Conservation (phyloP, 225 moss, liverwort and hornwort genomes). For the Anthoceros angustus region DNA sequence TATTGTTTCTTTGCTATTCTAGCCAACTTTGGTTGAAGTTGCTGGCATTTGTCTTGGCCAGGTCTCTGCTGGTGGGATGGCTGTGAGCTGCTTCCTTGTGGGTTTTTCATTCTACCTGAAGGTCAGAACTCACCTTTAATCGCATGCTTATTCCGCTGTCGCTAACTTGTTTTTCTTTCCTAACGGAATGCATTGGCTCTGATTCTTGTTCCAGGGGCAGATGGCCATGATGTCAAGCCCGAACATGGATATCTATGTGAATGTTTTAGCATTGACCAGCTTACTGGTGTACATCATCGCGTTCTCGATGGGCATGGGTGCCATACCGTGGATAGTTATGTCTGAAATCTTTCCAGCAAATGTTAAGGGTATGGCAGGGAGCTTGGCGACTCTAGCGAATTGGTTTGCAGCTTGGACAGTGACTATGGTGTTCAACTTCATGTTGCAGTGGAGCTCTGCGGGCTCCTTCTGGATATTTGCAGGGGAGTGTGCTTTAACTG, state of each 20-base stretch:
- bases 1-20: not conserved
- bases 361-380: slow-evolving; percentile 25
- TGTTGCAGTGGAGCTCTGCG: slow-evolving; percentile 31
- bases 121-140: slow-evolving; percentile 8
- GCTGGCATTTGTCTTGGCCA: slow-evolving; percentile 6
- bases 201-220: slow-evolving; percentile 11
- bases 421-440: slow-evolving; percentile 30
- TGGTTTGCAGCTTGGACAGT: slow-evolving; percentile 25
- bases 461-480: slow-evolving; percentile 37
- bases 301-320: slow-evolving; percentile 37
- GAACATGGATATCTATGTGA: slow-evolving; percentile 19
- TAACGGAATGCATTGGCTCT: not conserved
- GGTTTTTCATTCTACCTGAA: slow-evolving; percentile 33
- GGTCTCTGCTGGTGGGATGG: slow-evolving; percentile 39
- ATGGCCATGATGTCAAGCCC: slow-evolving; percentile 11
- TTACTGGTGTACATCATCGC: slow-evolving; percentile 27
- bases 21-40: not conserved
- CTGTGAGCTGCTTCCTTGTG: slow-evolving; percentile 27
- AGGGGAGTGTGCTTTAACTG: slow-evolving; percentile 19
- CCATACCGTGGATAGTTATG: slow-evolving; percentile 40
- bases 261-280: slow-evolving; percentile 21
- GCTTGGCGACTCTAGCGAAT: slow-evolving; percentile 30
- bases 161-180: not conserved
- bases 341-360: slow-evolving; percentile 32
- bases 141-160: not conserved